A percentile compares a stretch with the other conserved stretches of the same genome.
phyloP scores from a whole-genome alignment of 768 basidiomycete genomes.

The Phylloporus sp. region DNA sequence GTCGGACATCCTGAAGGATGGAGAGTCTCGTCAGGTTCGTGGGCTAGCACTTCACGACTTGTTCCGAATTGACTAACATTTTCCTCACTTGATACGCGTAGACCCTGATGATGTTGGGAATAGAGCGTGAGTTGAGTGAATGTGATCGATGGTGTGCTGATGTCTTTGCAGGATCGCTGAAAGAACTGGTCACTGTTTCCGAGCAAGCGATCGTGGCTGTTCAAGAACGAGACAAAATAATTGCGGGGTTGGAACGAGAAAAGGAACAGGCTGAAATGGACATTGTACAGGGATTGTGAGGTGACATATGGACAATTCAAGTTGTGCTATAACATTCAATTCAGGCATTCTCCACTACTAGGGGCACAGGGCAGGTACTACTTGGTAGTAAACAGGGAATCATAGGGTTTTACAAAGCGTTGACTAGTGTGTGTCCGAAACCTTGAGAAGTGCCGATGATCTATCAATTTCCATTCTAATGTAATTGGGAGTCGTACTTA shows the following conservation, averaged over 20 bases:
- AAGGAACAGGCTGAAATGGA: slow-evolving; percentile 1
- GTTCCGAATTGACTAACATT: not conserved
- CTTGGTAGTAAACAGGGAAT: too few species aligned
- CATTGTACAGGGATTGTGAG: not conserved
- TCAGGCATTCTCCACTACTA: too few species aligned
- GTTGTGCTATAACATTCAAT: too few species aligned
- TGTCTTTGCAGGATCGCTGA: slow-evolving; percentile 28
- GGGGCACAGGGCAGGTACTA: too few species aligned
- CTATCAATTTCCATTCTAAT: too few species aligned
- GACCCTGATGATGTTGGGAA: slow-evolving; percentile 42
- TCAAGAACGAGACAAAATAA: slow-evolving; percentile 28
- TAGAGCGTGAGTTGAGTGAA: slow-evolving; percentile 39
- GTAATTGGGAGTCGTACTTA: too few species aligned
- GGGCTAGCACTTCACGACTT: not conserved
- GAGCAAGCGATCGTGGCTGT: slow-evolving; percentile 32
- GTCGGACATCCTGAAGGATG: slow-evolving; percentile 41
- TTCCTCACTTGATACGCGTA: slow-evolving; percentile 8
- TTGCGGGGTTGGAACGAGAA: slow-evolving; percentile 7
- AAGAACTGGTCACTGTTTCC: slow-evolving; percentile 30
- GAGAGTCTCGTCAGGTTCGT: slow-evolving; percentile 41
- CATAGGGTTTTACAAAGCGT: too few species aligned
- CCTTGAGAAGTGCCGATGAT: too few species aligned
- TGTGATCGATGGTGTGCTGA: not conserved
- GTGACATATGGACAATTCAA: not conserved
- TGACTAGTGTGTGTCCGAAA: too few species aligned